These are phyloP conservation scores for Cladochytrium replicatum DNA, from an alignment of 192 early-diverging fungal species.

Conservation along the genomic window DNA sequence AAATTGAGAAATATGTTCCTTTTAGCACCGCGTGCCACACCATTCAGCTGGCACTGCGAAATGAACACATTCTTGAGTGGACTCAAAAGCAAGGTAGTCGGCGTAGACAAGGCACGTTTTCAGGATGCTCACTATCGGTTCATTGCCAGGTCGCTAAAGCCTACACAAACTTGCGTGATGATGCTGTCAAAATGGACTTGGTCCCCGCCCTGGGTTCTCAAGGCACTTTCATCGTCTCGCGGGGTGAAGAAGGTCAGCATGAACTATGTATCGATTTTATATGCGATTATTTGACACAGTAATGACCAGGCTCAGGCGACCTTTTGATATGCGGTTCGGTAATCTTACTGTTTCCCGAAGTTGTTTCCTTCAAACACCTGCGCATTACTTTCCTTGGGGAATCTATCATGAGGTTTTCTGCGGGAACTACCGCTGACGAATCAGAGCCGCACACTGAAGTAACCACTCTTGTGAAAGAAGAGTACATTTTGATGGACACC, in stretches of 20 bases:
- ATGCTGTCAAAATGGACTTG: not conserved
- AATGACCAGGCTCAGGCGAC: not conserved
- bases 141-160: not conserved
- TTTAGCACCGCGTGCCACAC: too few species aligned
- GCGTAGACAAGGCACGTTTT: too few species aligned
- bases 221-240: not conserved
- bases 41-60: too few species aligned
- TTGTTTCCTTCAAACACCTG: not conserved
- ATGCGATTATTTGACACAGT: too few species aligned
- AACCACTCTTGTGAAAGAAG: not conserved
- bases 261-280: too few species aligned
- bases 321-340: not conserved
- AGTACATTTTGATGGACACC: not conserved
- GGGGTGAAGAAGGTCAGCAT: slow-evolving; percentile 1
- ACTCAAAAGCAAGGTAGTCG: too few species aligned
- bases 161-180: not conserved
- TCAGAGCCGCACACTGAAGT: not conserved
- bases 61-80: too few species aligned
- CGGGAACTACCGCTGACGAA: not conserved
- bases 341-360: not conserved
- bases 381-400: not conserved
- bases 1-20: too few species aligned
- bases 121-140: too few species aligned
- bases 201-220: not conserved
- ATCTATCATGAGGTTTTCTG: not conserved